Conservation (phyloP, 768 basidiomycete species). For the Pisolithus microcarpus region DNA sequence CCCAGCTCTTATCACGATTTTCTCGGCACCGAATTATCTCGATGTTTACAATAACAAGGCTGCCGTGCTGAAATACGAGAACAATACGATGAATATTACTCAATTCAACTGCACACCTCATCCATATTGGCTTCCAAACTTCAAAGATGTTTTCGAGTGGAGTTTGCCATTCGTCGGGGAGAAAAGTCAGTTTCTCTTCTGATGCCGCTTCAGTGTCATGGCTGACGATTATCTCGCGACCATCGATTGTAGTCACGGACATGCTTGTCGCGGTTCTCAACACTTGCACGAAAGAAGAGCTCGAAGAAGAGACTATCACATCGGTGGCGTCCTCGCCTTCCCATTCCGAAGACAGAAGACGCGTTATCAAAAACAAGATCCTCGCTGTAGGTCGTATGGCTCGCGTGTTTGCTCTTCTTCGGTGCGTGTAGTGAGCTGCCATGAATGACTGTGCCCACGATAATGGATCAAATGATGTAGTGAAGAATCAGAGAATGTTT, state of each 20-base stretch:
- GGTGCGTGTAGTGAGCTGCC: slow-evolving; percentile 32
- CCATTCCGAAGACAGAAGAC: slow-evolving; percentile 32
- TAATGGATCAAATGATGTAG: slow-evolving; percentile 2
- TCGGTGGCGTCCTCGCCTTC: slow-evolving; percentile 19
- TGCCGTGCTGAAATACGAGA: slow-evolving; percentile 94
- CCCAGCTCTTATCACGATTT: slow-evolving; percentile 95
- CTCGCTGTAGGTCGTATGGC: slow-evolving; percentile 64
- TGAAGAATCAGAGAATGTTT: slow-evolving; percentile 66
- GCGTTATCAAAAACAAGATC: slow-evolving; percentile 69
- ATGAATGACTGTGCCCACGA: neutral
- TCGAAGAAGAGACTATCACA: slow-evolving; percentile 63
- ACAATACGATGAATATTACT: slow-evolving; percentile 92
- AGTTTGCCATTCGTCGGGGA: slow-evolving; percentile 94
- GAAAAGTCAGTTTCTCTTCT: slow-evolving; percentile 60
- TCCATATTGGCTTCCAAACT: slow-evolving; percentile 94
- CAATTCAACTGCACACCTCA: slow-evolving; percentile 79
- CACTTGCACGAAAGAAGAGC: slow-evolving; percentile 92
- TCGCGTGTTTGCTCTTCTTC: slow-evolving; percentile 57
- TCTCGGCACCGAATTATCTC: slow-evolving; percentile 94
- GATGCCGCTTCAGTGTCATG: neutral
- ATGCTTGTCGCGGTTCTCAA: slow-evolving; percentile 96
- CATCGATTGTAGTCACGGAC: slow-evolving; percentile 66
- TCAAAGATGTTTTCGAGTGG: slow-evolving; percentile 98
- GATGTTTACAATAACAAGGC: slow-evolving; percentile 97
- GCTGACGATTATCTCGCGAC: neutral